Evolutionary conservation across 1,284 basidiomycete species (phyloP), one percentile per base, ranked within the genome.

Genomic region (Microbotryum saponariae): DNA sequence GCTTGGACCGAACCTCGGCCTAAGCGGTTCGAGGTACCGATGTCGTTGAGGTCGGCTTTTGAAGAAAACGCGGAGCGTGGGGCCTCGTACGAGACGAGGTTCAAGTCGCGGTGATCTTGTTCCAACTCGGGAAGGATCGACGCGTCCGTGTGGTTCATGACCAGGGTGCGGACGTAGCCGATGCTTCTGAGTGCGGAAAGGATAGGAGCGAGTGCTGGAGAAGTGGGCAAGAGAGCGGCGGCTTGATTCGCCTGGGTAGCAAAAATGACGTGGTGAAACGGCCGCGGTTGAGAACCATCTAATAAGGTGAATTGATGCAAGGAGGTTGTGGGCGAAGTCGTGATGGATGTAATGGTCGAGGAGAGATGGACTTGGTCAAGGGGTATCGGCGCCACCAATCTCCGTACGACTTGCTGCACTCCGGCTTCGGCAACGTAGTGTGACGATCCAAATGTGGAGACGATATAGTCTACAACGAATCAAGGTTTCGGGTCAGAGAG

Each of bases 241-340:
- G 83, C 85, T 20, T 80, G 79, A 57, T 81, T 81, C 2, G 86
- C 86, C 71, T 86, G 85, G 0, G 86, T 87, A 3, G 85, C 86
- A 59, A 88, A 78, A 16, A 88, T 76, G 56, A 88, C 75, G 70
- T 84, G 84, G 56, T 82, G 79, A 69, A 87, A 87, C 12, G 51
- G 51, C 33, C 51, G 12, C 5, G 37, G 37, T 16, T 9, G 14
- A 42, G 37, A 42, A 16, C 37, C 12, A 18, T 42, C 37, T 18
- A 18, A 16, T 18, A 42, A 18, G 5, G 44, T 37, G 5, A 59
- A 27, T 18, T 7, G n/a, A 25, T 56, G 54, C 8, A 20, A 16
- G 0, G 37, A 45, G 8, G 18, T 4, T 4, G 31, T 9, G 1
- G 27, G 31, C 20, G 45, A 16, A 8, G 37, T 72, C 44, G 74